Conservation (phyloP, 768 basidiomycete genomes). For the Leccinellum rugosiceps region DNA sequence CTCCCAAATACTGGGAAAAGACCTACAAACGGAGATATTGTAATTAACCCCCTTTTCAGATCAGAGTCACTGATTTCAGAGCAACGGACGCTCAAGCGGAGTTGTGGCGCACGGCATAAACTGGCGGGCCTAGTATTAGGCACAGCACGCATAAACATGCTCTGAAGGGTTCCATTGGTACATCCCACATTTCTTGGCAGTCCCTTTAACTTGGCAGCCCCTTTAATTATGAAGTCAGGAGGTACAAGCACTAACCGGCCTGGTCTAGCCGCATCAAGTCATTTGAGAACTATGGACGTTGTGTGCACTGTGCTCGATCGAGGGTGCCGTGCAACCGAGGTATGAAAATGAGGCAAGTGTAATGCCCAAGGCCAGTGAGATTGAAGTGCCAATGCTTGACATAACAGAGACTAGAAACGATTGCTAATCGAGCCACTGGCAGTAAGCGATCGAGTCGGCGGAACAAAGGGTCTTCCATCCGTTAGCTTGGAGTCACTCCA, state of each 20-base stretch:
- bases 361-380: not conserved
- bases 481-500: not conserved
- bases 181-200: slow-evolving; percentile 7
- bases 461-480: not conserved
- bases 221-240: not conserved
- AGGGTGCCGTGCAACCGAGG: not conserved
- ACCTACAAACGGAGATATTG: not conserved
- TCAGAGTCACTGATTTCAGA: not conserved
- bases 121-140: not conserved
- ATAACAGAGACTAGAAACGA: not conserved
- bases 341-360: not conserved
- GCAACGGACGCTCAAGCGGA: not conserved
- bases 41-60: not conserved
- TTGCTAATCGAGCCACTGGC: not conserved
- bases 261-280: not conserved
- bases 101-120: not conserved
- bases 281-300: not conserved
- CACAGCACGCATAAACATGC: slow-evolving; percentile 2
- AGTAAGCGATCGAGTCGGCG: slow-evolving; percentile 8
- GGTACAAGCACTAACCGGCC: not conserved
- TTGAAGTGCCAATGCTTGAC: not conserved
- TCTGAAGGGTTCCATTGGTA: not conserved
- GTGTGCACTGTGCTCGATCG: not conserved
- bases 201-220: slow-evolving; percentile 8
- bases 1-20: not conserved